Conservation (phyloP, 331 rosid genomes). For the Quercus phellos region DNA sequence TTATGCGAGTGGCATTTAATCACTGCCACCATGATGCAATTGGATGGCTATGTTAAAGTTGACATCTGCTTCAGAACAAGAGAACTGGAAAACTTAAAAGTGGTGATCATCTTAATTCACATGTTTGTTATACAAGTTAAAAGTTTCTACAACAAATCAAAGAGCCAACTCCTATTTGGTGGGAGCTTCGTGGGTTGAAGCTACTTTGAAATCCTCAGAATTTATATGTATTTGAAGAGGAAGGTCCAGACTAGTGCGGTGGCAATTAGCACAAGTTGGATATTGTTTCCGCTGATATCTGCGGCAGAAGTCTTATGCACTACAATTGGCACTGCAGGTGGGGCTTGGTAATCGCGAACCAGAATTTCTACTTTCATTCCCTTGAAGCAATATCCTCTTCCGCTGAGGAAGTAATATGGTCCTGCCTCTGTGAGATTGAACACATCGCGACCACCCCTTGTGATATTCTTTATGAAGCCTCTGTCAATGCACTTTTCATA, state of each 20-base stretch:
- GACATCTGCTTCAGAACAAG: no score
- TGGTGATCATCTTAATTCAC: no score
- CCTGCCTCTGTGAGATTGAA: slow-evolving; percentile 38
- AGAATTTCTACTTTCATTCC: slow-evolving; percentile 49
- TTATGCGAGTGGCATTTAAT: no score
- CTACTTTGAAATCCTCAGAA: neutral
- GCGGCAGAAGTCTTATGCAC: neutral
- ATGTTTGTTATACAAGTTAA: no score
- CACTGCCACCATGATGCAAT: no score
- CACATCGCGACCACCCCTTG: slow-evolving; percentile 67
- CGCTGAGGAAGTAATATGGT: slow-evolving; percentile 45
- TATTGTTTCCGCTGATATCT: neutral
- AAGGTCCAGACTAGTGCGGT: neutral
- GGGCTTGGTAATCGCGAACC: slow-evolving; percentile 1
- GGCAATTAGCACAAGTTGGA: neutral
- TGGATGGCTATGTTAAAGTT: no score
- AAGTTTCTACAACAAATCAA: no score
- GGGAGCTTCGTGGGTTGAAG: no score
- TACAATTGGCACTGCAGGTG: neutral
- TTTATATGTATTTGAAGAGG: neutral
- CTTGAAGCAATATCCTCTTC: slow-evolving; percentile 41
- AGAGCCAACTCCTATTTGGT: no score
- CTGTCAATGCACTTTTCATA: slow-evolving; percentile 42
- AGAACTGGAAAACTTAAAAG: no score
- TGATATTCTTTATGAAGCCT: slow-evolving; percentile 33